These are phyloP conservation scores for Saccharomyces eubayanus DNA, from an alignment of 805 yeast species.

Conservation along the genomic window DNA sequence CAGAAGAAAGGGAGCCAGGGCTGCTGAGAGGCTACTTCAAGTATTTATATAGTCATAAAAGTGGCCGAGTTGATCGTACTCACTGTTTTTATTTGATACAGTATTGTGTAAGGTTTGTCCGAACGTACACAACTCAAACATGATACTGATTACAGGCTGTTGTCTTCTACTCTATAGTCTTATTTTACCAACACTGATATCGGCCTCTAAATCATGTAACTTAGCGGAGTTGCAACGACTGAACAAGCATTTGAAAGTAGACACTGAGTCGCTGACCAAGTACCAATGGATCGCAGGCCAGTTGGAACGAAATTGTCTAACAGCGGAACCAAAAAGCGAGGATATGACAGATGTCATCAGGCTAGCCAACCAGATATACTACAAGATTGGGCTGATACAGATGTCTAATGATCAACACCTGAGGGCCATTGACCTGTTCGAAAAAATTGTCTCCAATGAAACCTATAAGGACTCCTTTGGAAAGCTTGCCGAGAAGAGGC, in stretches of 20 bases:
- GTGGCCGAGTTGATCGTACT: not conserved
- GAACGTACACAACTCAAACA: not conserved
- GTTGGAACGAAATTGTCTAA: not conserved
- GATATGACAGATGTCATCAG: not conserved
- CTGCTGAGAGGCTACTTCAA: not conserved
- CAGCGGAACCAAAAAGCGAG: not conserved
- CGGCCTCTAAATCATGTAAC: not conserved
- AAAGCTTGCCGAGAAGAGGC: conserved; percentile 42
- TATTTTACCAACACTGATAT: not conserved
- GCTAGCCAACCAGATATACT: conserved; percentile 34
- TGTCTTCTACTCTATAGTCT: not conserved
- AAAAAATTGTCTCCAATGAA: conserved; percentile 37
- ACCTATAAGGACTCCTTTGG: conserved; percentile 19
- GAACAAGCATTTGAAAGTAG: not conserved
- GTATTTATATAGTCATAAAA: not conserved
- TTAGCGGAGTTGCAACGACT: not conserved
- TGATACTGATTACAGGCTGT: not conserved
- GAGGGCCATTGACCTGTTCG: conserved; percentile 46
- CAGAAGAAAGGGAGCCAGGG: not conserved
- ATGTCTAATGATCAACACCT: conserved; percentile 46
- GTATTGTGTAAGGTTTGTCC: not conserved
- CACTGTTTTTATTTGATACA: not conserved
- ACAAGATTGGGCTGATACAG: conserved; percentile 55
- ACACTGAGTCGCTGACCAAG: not conserved
- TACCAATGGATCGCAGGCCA: not conserved